These are phyloP conservation scores for Solanum chacoense DNA, from an alignment of 305 asterid genomes.

Conservation along the genomic window DNA sequence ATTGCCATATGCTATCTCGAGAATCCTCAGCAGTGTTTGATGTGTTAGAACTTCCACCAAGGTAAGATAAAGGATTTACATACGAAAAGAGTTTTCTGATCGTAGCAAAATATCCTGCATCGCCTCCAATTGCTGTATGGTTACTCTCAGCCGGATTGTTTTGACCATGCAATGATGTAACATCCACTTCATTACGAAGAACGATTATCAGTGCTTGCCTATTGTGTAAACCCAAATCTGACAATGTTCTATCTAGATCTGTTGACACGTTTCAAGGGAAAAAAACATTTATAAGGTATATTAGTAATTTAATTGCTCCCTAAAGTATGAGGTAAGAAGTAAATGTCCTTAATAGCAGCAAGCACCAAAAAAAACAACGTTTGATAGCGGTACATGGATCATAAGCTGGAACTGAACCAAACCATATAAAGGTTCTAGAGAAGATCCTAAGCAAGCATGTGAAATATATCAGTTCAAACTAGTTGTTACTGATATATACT, in stretches of 20 bases:
- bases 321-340: background rate
- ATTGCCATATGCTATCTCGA: constrained; percentile 40
- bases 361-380: background rate
- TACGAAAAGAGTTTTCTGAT: constrained; percentile 55
- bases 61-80: constrained; percentile 66
- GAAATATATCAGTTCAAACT: background rate
- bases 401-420: background rate
- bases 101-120: constrained; percentile 65
- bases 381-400: background rate
- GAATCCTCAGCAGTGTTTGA: constrained; percentile 34
- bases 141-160: constrained; percentile 19
- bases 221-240: constrained; percentile 56
- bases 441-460: background rate
- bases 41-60: constrained; percentile 35
- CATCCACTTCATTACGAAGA: constrained; percentile 26
- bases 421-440: background rate
- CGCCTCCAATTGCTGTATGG: constrained; percentile 32
- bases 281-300: background rate
- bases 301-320: background rate
- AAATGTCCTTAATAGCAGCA: background rate
- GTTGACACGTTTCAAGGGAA: constrained; percentile 8
- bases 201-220: constrained; percentile 80
- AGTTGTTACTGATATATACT: background rate
- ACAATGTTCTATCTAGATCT: constrained; percentile 55
- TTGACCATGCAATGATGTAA: constrained; percentile 17